Evolutionary conservation across 495 filamentous ascomycete species (phyloP), one percentile per base, ranked within the genome.

Genomic region (Trichoderma virens): DNA sequence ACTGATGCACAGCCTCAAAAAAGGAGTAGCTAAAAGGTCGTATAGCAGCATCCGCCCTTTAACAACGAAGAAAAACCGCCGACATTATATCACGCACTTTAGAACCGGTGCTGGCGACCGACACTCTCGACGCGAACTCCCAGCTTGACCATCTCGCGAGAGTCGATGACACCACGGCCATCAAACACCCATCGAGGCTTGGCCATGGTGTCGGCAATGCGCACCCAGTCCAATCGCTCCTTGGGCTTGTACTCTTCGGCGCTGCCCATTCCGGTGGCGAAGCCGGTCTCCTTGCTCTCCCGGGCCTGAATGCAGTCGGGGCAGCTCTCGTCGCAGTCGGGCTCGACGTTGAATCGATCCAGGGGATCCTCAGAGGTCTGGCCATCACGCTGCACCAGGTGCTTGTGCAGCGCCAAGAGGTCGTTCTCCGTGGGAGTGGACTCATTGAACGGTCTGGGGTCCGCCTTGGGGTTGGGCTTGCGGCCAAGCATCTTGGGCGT

Each of bases 161-260:
- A 74, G 67, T 90, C 82, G 16, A 91, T 70, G 28, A 88, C 75
- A 31, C 85, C 83, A 32, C 86, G 81, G 18, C 89, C 89, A 64
- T 92, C 89, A 71, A 92, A 91, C 5, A 91, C 75, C 77, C 84
- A 88, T 65, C 81, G 83, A 2, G 88, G 89, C 63, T 86, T 82
- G 56, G 80, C 78, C 87, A 92, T 89, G 32, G 76, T 73, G 16
- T 69, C 67, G 25, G 77, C 76, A 5, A 78, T 78, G 20, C 78
- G 77, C 3, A 74, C 69, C 85, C 85, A 87, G 65, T 87, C 82
- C 56, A 88, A 59, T 63, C 66, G 67, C 56, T 61, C 68, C 75
- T 45, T 67, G 63, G 34, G 64, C 38, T 71, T 60, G 65, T 72
- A 38, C 43, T 25, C 63, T 13, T 47, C 47, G 61, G 20, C 65